Conservation (phyloP, 176 grass and related monocot species). For the Aegilops speltoides region DNA sequence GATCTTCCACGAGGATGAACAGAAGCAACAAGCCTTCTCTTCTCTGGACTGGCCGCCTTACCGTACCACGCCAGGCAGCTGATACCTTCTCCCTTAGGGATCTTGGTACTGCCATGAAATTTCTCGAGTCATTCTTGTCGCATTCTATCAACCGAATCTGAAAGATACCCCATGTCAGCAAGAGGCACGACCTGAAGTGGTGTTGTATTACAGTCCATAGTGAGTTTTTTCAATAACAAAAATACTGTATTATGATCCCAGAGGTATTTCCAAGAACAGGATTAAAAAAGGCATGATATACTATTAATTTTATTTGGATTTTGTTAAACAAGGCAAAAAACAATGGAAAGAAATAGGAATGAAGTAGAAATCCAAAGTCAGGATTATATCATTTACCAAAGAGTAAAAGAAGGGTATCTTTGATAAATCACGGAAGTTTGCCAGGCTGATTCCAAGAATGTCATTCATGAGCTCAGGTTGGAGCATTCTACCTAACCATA, state of each 20-base stretch:
- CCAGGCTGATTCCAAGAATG: conserved; percentile 61
- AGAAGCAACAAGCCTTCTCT: conserved; percentile 83
- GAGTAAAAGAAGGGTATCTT: conserved; percentile 43
- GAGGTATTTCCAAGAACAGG: neutral
- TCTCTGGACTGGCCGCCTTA: conserved; percentile 68
- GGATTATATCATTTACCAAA: neutral
- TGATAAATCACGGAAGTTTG: conserved; percentile 78
- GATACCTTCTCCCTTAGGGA: conserved; percentile 61
- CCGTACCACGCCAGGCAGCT: conserved; percentile 63
- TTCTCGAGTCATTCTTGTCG: conserved; percentile 56
- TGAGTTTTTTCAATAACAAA: neutral
- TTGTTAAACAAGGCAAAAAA: neutral
- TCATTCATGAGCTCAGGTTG: conserved; percentile 58
- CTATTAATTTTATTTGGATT: neutral
- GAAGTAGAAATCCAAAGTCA: neutral
- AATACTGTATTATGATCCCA: neutral
- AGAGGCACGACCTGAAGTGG: neutral
- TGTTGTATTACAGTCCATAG: neutral
- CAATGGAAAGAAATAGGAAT: neutral
- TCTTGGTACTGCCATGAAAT: conserved; percentile 54
- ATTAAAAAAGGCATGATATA: neutral
- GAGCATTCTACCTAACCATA: conserved; percentile 86
- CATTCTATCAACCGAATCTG: conserved; percentile 58
- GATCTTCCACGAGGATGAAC: conserved; percentile 83
- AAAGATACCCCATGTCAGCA: conserved; percentile 16